Percentiles rank a stretch among this genome's conserved stretches.
phyloP scores from a whole-genome alignment of 306 rosid species.

The Crotalaria pallida region DNA sequence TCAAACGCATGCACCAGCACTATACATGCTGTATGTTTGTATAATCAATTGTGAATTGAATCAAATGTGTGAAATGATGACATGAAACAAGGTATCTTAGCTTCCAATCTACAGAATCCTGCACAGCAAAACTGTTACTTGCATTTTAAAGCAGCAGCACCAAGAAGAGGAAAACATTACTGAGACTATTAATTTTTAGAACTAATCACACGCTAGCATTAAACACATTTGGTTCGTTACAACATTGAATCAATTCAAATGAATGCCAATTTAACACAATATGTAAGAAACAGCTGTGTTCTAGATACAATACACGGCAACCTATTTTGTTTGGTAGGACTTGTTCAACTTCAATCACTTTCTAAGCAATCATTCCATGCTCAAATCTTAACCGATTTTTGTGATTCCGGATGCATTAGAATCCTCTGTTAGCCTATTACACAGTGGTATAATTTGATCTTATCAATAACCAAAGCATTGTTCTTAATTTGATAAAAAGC shows the following conservation, averaged over 20 bases:
- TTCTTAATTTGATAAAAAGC: conserved; percentile 29
- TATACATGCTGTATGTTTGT: not conserved
- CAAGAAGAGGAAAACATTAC: not conserved
- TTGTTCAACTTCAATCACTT: conserved; percentile 58
- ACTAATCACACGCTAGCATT: not conserved
- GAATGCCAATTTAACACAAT: not conserved
- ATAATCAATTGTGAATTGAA: not conserved
- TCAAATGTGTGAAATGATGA: not conserved
- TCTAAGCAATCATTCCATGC: conserved; percentile 9
- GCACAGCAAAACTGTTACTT: not conserved
- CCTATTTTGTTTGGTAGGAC: not conserved
- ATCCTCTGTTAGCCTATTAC: conserved; percentile 38
- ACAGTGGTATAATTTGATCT: not conserved
- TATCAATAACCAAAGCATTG: conserved; percentile 23
- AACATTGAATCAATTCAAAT: not conserved
- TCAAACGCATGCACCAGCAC: not conserved
- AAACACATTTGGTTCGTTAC: not conserved
- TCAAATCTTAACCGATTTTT: conserved; percentile 33
- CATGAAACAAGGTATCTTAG: not conserved
- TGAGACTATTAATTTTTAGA: not conserved
- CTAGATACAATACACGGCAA: conserved; percentile 5
- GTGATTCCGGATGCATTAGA: conserved; percentile 31
- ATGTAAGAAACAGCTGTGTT: not conserved
- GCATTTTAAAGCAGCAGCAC: not conserved
- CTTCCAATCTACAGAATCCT: not conserved